These are phyloP conservation scores for Kalaharituber pfeilii DNA, from an alignment of 2,329 filamentous ascomycete genomes.

Conservation along the genomic window DNA sequence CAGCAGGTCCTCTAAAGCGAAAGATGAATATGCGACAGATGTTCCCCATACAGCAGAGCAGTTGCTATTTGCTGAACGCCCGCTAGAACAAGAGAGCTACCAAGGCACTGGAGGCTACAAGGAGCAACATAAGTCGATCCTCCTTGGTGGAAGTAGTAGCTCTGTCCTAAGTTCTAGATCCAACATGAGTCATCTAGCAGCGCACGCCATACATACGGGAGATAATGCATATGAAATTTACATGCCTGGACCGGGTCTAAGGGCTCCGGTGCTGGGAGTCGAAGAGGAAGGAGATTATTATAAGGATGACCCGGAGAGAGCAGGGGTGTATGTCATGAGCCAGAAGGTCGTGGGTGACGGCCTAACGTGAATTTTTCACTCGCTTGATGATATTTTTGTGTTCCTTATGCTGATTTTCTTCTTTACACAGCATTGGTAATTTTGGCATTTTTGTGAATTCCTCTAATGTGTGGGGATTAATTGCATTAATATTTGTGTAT, in stretches of 20 bases:
- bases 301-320: neutral
- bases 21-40: too few relatives aligned
- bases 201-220: neutral
- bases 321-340: neutral
- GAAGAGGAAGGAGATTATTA: neutral
- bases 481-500: neutral
- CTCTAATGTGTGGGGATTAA: neutral
- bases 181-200: neutral
- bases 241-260: neutral
- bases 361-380: neutral
- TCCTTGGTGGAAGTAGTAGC: neutral
- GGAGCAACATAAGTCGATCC: neutral
- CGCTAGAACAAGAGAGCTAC: neutral
- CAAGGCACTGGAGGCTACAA: neutral
- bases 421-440: neutral
- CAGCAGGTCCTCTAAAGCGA: too few relatives aligned
- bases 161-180: neutral
- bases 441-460: too few relatives aligned
- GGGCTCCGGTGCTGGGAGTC: constrained; percentile 1
- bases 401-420: neutral
- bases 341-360: neutral
- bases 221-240: neutral
- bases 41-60: too few relatives aligned
- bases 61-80: neutral
- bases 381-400: neutral